Evolutionary conservation across 129 eudicot genomes (phyloP).

Genomic region (Flaveria trinervia): DNA sequence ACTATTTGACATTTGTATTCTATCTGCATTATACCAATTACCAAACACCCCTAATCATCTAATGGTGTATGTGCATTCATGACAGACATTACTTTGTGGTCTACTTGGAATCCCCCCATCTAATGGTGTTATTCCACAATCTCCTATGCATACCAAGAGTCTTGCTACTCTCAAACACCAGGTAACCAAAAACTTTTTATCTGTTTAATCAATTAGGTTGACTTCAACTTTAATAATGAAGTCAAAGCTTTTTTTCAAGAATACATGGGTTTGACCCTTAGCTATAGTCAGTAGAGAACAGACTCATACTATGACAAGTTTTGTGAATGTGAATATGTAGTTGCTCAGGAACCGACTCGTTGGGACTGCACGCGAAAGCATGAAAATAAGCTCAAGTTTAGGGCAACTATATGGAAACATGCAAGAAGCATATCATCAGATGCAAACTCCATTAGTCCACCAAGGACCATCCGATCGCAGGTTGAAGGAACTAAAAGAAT

Average conservation of each 20-base stretch:
- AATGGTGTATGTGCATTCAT: background rate
- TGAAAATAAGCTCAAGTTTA: constrained; percentile 72
- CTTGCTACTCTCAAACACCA: constrained; percentile 98
- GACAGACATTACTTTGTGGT: constrained; percentile 88
- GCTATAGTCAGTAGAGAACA: too few relatives aligned
- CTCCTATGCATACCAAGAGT: constrained; percentile 99
- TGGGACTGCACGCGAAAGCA: constrained; percentile 75
- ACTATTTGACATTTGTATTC: background rate
- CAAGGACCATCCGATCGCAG: constrained; percentile 74
- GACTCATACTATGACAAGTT: too few relatives aligned
- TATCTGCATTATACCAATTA: background rate
- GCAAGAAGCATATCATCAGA: constrained; percentile 94
- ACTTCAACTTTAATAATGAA: too few relatives aligned
- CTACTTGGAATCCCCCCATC: constrained; percentile 92
- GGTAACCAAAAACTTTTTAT: constrained; percentile 32
- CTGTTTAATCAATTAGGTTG: background rate
- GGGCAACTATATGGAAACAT: constrained; percentile 87
- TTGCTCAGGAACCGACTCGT: constrained; percentile 87
- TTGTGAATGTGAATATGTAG: constrained; percentile 41
- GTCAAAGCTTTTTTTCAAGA: too few relatives aligned
- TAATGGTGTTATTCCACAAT: constrained; percentile 97
- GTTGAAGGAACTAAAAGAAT: constrained; percentile 81
- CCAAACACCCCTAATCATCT: too few relatives aligned
- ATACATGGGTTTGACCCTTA: too few relatives aligned
- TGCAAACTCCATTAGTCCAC: constrained; percentile 95